phyloP scores from a whole-genome alignment of 371 early-diverging fungal genomes.

The Apophysomyces trapeziformis region DNA sequence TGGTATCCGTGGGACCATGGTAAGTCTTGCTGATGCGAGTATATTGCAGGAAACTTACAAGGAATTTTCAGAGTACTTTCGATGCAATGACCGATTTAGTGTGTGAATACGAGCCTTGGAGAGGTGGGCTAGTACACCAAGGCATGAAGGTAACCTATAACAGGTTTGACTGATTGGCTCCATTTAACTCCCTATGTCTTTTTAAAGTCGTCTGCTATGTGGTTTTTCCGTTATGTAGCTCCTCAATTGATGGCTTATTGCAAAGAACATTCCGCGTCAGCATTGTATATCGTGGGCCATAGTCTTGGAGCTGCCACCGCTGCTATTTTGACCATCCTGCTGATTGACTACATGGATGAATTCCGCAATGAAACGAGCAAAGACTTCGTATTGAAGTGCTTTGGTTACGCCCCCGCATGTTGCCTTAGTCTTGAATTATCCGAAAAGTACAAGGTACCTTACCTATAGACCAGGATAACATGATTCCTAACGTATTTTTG shows the following conservation, averaged over 20 bases:
- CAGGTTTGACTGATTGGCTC: background rate
- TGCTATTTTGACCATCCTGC: conserved; percentile 75
- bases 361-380: conserved; percentile 45
- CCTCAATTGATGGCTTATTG: conserved; percentile 71
- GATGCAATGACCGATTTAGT: conserved; percentile 84
- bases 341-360: conserved; percentile 61
- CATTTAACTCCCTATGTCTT: background rate
- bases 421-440: conserved; percentile 37
- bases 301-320: conserved; percentile 81
- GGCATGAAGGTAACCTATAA: conserved; percentile 63
- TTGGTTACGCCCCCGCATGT: conserved; percentile 48
- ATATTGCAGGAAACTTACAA: background rate
- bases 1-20: conserved; percentile 82
- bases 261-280: conserved; percentile 59
- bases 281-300: conserved; percentile 74
- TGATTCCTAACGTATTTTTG: background rate
- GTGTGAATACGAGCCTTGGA: conserved; percentile 85
- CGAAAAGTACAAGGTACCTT: conserved; percentile 42
- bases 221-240: conserved; percentile 70
- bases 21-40: conserved; percentile 21
- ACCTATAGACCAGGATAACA: background rate
- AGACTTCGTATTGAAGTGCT: conserved; percentile 33
- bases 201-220: conserved; percentile 57
- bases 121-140: conserved; percentile 80
- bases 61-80: conserved; percentile 60